A percentile compares a stretch with the other conserved stretches of the same genome.
phyloP scores from a whole-genome alignment of 2,329 filamentous ascomycete genomes.

The Fusarium anguioides region DNA sequence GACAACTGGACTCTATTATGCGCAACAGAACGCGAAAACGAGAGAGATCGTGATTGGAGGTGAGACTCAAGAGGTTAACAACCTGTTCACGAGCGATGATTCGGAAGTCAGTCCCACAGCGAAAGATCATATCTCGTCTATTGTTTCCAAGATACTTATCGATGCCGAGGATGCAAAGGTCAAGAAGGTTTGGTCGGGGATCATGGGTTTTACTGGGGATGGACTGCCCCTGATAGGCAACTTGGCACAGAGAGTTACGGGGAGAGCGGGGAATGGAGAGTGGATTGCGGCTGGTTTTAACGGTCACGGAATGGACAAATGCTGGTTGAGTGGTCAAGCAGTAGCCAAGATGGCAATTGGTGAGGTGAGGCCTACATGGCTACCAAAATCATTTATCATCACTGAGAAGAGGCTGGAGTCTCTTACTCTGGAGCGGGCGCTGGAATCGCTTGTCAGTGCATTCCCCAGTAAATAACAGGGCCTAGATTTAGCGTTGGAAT shows the following conservation, averaged over 20 bases:
- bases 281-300: slow-evolving; percentile 62
- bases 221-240: slow-evolving; percentile 59
- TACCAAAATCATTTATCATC: slow-evolving; percentile 8
- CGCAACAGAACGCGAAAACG: slow-evolving; percentile 41
- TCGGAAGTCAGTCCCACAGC: slow-evolving; percentile 49
- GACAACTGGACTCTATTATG: slow-evolving; percentile 33
- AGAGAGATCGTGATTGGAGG: slow-evolving; percentile 64
- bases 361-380: slow-evolving; percentile 33
- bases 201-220: slow-evolving; percentile 59
- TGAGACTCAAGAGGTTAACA: slow-evolving; percentile 53
- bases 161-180: slow-evolving; percentile 20
- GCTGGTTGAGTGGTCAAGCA: slow-evolving; percentile 60
- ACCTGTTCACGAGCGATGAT: slow-evolving; percentile 59
- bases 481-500: too few species aligned
- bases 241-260: slow-evolving; percentile 46
- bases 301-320: slow-evolving; percentile 63
- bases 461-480: not conserved
- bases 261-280: slow-evolving; percentile 44
- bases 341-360: slow-evolving; percentile 43
- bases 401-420: slow-evolving; percentile 1
- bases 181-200: slow-evolving; percentile 58
- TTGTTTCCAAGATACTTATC: slow-evolving; percentile 52
- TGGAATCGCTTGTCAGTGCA: not conserved
- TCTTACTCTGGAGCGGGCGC: not conserved
- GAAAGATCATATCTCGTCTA: slow-evolving; percentile 49